Conservation (phyloP, 768 basidiomycete species). For the Hericium erinaceus region DNA sequence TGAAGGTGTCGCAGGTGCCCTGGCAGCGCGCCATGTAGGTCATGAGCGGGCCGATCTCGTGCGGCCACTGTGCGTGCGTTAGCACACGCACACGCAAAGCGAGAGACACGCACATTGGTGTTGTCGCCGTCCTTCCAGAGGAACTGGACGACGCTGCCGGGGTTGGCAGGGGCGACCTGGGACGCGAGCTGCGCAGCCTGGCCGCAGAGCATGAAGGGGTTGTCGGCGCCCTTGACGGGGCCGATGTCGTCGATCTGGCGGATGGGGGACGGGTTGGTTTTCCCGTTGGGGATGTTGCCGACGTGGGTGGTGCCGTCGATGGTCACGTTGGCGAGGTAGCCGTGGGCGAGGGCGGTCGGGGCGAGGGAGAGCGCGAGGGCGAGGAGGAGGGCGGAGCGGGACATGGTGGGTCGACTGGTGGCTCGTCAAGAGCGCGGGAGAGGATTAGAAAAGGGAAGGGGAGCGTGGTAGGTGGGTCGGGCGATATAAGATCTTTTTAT, state of each 20-base stretch:
- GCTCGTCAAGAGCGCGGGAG: background rate
- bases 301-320: slow-evolving; percentile 11
- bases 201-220: no score
- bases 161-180: no score
- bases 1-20: no score
- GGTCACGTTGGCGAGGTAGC: slow-evolving; percentile 4
- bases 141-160: no score
- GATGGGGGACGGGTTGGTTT: slow-evolving; percentile 17
- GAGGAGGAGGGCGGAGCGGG: background rate
- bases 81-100: no score
- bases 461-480: no score
- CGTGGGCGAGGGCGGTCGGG: slow-evolving; percentile 8
- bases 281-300: slow-evolving; percentile 8
- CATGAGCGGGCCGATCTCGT: no score
- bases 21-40: no score
- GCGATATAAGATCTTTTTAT: no score
- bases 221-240: slow-evolving; percentile 45
- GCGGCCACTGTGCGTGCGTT: slow-evolving; percentile 8
- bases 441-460: no score
- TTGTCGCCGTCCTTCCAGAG: slow-evolving; percentile 18
- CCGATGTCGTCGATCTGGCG: slow-evolving; percentile 31
- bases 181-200: no score
- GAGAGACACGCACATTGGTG: slow-evolving; percentile 21
- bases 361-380: slow-evolving; percentile 16
- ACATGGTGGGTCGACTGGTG: slow-evolving; percentile 1